Percentiles rank a stretch among this genome's conserved stretches.
Evolutionary conservation across 2,329 filamentous ascomycete species (phyloP).

Genomic region (Penicillium sp.): DNA sequence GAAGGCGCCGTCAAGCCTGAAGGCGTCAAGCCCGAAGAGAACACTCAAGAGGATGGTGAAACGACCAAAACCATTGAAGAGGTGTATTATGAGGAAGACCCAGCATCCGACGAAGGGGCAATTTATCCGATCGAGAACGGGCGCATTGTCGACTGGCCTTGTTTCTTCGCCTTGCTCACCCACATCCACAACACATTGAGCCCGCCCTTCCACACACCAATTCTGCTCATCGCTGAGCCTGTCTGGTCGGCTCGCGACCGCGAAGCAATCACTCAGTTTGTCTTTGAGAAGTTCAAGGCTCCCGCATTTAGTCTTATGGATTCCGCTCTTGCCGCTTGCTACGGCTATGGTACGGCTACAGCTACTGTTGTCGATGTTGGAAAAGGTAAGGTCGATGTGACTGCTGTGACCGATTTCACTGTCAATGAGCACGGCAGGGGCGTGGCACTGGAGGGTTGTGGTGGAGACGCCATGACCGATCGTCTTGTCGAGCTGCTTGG

Average conservation of each 20-base stretch:
- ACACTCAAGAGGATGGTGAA: constrained; percentile 23
- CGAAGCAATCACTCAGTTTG: constrained; percentile 84
- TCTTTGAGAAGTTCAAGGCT: constrained; percentile 96
- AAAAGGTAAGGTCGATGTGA: constrained; percentile 86
- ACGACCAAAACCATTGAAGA: constrained; percentile 41
- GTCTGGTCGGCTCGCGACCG: constrained; percentile 85
- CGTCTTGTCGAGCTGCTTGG: constrained; percentile 64
- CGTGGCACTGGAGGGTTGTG: constrained; percentile 62
- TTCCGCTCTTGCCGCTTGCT: constrained; percentile 74
- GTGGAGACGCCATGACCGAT: constrained; percentile 82
- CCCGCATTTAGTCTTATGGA: constrained; percentile 89
- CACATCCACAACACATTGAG: constrained; percentile 88
- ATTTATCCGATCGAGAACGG: constrained; percentile 81
- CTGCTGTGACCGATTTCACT: constrained; percentile 78
- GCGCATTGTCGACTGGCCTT: constrained; percentile 82
- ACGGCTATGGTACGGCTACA: constrained; percentile 74
- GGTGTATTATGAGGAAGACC: constrained; percentile 79
- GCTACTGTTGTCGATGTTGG: constrained; percentile 90
- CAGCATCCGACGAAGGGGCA: constrained; percentile 80
- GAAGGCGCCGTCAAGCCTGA: constrained; percentile 26
- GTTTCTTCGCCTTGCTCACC: constrained; percentile 88
- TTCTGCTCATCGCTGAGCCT: constrained; percentile 84
- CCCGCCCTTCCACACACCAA: constrained; percentile 88
- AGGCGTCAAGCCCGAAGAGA: constrained; percentile 29
- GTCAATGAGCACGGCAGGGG: constrained; percentile 66